These are phyloP conservation scores for Helenozyma baotianmanensis DNA, from an alignment of 805 yeast species.

Conservation along the genomic window DNA sequence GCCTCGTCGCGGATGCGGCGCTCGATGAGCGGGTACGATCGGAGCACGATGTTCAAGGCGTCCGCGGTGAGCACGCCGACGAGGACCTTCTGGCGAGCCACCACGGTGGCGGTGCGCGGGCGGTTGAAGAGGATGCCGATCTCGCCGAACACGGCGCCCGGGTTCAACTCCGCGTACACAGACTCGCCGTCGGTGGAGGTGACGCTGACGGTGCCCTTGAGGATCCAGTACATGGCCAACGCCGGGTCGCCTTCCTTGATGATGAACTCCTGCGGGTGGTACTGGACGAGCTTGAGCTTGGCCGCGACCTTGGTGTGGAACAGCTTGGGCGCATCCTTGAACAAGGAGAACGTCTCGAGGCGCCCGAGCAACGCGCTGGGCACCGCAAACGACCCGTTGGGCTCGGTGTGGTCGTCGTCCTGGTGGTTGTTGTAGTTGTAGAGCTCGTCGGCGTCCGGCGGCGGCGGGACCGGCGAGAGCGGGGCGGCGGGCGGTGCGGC, in stretches of 20 bases:
- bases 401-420: slow-evolving; percentile 9
- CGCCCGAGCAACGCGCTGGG: slow-evolving; percentile 55
- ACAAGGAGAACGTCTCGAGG: slow-evolving; percentile 57
- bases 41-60: slow-evolving; percentile 53
- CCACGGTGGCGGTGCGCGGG: slow-evolving; percentile 76
- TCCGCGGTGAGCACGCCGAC: slow-evolving; percentile 67
- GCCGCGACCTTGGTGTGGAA: slow-evolving; percentile 59
- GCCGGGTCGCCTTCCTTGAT: slow-evolving; percentile 71
- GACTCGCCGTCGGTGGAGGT: slow-evolving; percentile 76
- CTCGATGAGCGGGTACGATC: slow-evolving; percentile 62
- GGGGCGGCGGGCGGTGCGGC: slow-evolving; percentile 1
- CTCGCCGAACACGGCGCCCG: slow-evolving; percentile 75
- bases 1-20: slow-evolving; percentile 72
- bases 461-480: not conserved
- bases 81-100: slow-evolving; percentile 62
- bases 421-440: slow-evolving; percentile 7
- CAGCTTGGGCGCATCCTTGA: slow-evolving; percentile 60
- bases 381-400: not conserved
- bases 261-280: slow-evolving; percentile 64
- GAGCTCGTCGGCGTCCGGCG: not conserved
- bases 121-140: slow-evolving; percentile 72
- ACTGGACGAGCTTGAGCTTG: slow-evolving; percentile 54
- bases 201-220: slow-evolving; percentile 72
- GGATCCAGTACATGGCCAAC: slow-evolving; percentile 74
- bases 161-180: slow-evolving; percentile 61